Percentiles rank a stretch among this genome's conserved stretches.
phyloP scores from a whole-genome alignment of 2,329 filamentous ascomycete species.

The Colletotrichum zoysiae region DNA sequence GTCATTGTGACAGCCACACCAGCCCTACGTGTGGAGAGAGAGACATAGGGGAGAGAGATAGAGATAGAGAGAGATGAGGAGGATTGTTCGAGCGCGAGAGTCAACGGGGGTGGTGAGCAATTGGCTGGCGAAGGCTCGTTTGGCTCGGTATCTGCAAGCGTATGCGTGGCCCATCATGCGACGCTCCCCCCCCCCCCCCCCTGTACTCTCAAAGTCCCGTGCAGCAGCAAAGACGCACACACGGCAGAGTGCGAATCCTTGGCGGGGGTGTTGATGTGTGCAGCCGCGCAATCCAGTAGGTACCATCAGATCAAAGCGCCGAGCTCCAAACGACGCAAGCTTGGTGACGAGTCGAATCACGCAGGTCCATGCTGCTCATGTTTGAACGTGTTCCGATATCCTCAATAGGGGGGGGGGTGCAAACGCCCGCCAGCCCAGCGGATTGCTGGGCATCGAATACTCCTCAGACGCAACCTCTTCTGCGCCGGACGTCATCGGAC shows the following conservation, averaged over 20 bases:
- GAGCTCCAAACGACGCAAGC: slow-evolving; percentile 37
- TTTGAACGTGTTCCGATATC: slow-evolving; percentile 4
- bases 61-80: not conserved
- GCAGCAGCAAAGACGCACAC: slow-evolving; percentile 4
- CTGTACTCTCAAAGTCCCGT: slow-evolving; percentile 17
- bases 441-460: not conserved
- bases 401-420: not conserved
- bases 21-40: slow-evolving; percentile 39
- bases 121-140: slow-evolving; percentile 30
- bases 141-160: slow-evolving; percentile 33
- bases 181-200: slow-evolving; percentile 14
- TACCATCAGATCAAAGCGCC: slow-evolving; percentile 28
- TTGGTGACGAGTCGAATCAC: slow-evolving; percentile 36
- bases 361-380: slow-evolving; percentile 24
- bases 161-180: slow-evolving; percentile 25
- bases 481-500: slow-evolving; percentile 31
- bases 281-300: slow-evolving; percentile 34
- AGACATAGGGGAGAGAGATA: slow-evolving; percentile 2
- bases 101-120: slow-evolving; percentile 27
- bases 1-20: slow-evolving; percentile 20
- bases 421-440: slow-evolving; percentile 14
- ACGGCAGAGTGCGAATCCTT: not conserved
- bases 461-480: slow-evolving; percentile 17
- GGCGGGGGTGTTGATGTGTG: slow-evolving; percentile 22
- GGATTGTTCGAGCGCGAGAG: slow-evolving; percentile 15